These are phyloP conservation scores for Austroboletus festivus DNA, from an alignment of 768 basidiomycete species.

Conservation along the genomic window DNA sequence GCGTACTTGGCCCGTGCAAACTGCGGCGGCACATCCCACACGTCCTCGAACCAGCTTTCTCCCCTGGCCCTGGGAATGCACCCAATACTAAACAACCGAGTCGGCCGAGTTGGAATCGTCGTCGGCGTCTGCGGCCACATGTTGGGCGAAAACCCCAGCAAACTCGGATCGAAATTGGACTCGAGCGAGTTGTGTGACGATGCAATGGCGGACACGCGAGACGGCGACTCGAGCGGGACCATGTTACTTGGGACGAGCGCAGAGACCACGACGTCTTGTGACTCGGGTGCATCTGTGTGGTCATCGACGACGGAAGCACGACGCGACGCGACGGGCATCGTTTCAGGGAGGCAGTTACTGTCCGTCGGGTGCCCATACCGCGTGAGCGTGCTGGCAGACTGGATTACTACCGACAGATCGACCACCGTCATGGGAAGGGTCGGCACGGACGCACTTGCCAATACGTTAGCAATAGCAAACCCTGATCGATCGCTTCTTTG, in stretches of 20 bases:
- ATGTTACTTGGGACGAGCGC: conserved; percentile 18
- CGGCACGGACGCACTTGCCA: conserved; percentile 12
- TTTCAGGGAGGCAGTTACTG: too few species aligned
- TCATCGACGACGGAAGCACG: too few species aligned
- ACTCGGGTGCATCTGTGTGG: too few species aligned
- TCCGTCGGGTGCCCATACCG: conserved; percentile 2
- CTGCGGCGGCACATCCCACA: background rate
- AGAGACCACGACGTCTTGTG: too few species aligned
- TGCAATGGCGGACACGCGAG: too few species aligned
- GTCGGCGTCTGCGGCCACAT: conserved; percentile 25
- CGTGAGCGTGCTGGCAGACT: conserved; percentile 11
- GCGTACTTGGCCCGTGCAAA: conserved; percentile 1
- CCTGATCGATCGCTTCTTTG: background rate
- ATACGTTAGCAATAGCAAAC: conserved; percentile 7
- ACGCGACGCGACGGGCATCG: too few species aligned
- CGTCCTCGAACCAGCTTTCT: background rate
- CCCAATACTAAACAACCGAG: background rate
- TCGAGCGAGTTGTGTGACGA: background rate
- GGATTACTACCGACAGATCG: conserved; percentile 18
- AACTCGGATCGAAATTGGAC: conserved; percentile 4
- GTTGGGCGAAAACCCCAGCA: background rate
- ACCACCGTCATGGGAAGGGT: conserved; percentile 21
- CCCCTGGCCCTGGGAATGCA: conserved; percentile 3
- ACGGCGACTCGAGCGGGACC: conserved; percentile 31
- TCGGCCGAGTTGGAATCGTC: conserved; percentile 8